phyloP scores from a whole-genome alignment of 257 asterid genomes.

The Datura wrightii region DNA sequence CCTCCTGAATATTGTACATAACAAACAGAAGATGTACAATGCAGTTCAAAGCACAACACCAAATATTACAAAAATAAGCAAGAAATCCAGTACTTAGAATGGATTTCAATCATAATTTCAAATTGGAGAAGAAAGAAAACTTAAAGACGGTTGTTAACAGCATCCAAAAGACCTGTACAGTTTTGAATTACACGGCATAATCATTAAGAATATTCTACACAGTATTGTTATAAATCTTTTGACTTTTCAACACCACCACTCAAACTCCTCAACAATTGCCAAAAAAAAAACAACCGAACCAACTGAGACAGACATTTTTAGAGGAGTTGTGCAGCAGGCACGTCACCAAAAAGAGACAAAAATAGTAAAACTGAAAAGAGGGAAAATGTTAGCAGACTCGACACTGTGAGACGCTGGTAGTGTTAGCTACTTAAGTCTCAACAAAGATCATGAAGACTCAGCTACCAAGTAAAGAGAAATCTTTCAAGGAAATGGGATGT shows the following conservation, averaged over 20 bases:
- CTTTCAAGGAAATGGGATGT: background rate
- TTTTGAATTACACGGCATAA: background rate
- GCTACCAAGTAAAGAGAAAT: background rate
- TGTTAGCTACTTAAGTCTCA: background rate
- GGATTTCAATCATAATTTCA: background rate
- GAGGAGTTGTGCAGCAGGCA: conserved; percentile 2
- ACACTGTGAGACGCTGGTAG: background rate
- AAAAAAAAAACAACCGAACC: background rate
- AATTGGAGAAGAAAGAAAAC: background rate
- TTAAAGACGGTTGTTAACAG: conserved; percentile 16
- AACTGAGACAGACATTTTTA: background rate
- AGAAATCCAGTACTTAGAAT: background rate
- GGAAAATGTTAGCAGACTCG: background rate
- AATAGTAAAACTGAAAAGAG: conserved; percentile 8
- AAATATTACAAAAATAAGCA: too few relatives aligned
- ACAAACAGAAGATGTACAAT: background rate
- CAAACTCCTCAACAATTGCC: background rate
- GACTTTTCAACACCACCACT: conserved; percentile 10
- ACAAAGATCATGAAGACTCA: conserved; percentile 11
- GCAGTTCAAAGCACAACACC: conserved; percentile 2
- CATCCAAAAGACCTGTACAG: conserved; percentile 2
- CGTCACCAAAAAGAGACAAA: background rate
- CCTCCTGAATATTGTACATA: background rate
- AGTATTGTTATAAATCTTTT: background rate
- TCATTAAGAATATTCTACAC: conserved; percentile 18